These are phyloP conservation scores for Cladosporium sp. DNA, from an alignment of 2,329 filamentous ascomycete species.

Conservation along the genomic window DNA sequence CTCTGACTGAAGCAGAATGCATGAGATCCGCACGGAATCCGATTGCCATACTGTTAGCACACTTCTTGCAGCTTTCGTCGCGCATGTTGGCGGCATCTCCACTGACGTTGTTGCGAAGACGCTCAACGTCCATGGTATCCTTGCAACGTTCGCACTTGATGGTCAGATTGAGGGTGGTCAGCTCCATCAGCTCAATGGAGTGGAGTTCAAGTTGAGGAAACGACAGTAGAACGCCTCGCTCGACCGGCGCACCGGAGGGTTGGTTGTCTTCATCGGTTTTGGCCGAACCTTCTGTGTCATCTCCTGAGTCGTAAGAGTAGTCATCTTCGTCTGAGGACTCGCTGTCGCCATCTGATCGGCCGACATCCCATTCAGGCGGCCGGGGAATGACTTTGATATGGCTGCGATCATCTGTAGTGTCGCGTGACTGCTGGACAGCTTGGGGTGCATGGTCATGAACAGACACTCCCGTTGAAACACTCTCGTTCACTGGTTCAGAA, in stretches of 20 bases:
- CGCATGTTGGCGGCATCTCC: constrained; percentile 38
- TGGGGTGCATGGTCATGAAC: neutral
- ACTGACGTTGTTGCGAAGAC: constrained; percentile 54
- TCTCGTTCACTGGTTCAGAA: neutral
- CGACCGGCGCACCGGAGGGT: constrained; percentile 42
- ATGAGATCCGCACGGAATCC: constrained; percentile 60
- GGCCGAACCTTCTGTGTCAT: constrained; percentile 46
- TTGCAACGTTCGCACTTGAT: constrained; percentile 79
- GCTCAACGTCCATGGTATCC: constrained; percentile 64
- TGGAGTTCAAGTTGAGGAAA: constrained; percentile 75
- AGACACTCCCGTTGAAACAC: neutral
- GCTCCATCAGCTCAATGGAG: constrained; percentile 70
- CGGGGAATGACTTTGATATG: constrained; percentile 70
- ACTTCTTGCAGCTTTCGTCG: constrained; percentile 52
- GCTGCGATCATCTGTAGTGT: constrained; percentile 42
- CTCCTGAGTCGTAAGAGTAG: constrained; percentile 45
- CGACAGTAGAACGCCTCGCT: constrained; percentile 71
- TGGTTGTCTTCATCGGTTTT: constrained; percentile 35
- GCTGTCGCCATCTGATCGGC: constrained; percentile 31
- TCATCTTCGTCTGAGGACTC: constrained; percentile 23
- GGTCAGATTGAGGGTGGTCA: constrained; percentile 62
- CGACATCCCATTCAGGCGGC: constrained; percentile 68
- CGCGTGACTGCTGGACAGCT: neutral
- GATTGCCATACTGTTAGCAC: constrained; percentile 46
- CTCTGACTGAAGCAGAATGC: constrained; percentile 68